Evolutionary conservation across 2,329 filamentous ascomycete genomes (phyloP).

Genomic region (Aspergillus jensenii): DNA sequence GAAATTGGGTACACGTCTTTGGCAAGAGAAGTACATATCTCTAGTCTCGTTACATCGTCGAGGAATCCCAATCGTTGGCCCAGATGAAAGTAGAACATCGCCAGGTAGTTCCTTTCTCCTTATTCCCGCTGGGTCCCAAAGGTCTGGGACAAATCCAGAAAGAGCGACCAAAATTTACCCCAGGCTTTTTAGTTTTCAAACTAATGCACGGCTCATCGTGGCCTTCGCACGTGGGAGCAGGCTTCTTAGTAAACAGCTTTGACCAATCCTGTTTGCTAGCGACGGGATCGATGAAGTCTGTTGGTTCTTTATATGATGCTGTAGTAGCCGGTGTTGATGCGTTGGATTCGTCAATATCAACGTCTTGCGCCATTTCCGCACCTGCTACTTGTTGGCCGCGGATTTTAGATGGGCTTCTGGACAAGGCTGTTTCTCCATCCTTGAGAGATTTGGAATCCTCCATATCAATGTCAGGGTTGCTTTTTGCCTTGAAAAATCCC

Average conservation of each 20-base stretch:
- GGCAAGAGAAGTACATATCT: neutral
- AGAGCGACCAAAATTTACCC: constrained; percentile 70
- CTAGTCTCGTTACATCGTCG: neutral
- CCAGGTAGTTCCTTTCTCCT: constrained; percentile 83
- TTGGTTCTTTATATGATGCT: constrained; percentile 36
- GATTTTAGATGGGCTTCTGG: neutral
- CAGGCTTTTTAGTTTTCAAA: constrained; percentile 82
- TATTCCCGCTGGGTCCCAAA: constrained; percentile 78
- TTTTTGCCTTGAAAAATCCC: constrained; percentile 75
- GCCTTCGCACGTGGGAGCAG: constrained; percentile 73
- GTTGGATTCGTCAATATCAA: neutral
- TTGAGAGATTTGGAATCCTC: neutral
- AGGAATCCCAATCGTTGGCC: constrained; percentile 61
- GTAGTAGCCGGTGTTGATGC: constrained; percentile 10
- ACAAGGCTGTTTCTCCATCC: neutral
- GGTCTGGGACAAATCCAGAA: constrained; percentile 75
- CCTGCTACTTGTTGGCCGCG: neutral
- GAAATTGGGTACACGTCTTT: neutral
- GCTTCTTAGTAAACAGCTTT: constrained; percentile 74
- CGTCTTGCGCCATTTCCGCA: neutral
- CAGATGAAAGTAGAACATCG: constrained; percentile 81
- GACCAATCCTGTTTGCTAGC: constrained; percentile 80
- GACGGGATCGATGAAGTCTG: constrained; percentile 64
- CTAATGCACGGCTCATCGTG: constrained; percentile 85
- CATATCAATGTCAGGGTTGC: constrained; percentile 2